Conservation (phyloP, 257 asterid species). For the Solanum appendiculatum region DNA sequence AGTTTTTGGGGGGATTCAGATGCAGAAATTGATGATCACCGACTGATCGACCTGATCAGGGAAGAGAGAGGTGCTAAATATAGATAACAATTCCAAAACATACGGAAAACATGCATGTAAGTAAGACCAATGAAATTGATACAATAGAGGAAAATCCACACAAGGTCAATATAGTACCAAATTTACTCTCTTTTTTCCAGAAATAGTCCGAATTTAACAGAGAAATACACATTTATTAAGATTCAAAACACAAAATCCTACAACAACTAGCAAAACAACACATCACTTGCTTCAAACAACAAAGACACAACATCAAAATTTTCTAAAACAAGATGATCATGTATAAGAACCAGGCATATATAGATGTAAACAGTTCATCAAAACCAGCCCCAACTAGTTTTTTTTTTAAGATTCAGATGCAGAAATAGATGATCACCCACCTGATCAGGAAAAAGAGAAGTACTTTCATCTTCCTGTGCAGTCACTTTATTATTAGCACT, state of each 20-base stretch:
- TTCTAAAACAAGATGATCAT: not conserved
- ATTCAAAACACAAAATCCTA: not conserved
- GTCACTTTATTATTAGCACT: slow-evolving; percentile 32
- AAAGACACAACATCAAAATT: not conserved
- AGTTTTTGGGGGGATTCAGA: not conserved
- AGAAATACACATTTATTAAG: not conserved
- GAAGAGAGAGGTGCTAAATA: slow-evolving; percentile 1
- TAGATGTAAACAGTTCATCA: not conserved
- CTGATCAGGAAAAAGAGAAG: slow-evolving; percentile 29
- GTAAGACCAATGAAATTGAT: not conserved
- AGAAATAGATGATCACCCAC: not conserved
- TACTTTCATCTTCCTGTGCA: slow-evolving; percentile 19
- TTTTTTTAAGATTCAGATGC: not conserved
- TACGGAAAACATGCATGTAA: not conserved
- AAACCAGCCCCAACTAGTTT: not conserved
- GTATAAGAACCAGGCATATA: not conserved
- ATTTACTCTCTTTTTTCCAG: not conserved
- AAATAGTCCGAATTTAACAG: not conserved
- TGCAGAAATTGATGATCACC: not conserved
- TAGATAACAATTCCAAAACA: not conserved
- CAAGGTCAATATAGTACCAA: not conserved
- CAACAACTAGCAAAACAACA: not conserved
- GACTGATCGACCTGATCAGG: slow-evolving; percentile 23
- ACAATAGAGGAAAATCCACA: not conserved
- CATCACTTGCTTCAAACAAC: not conserved